These are phyloP conservation scores for Sextonia rubra DNA, from an alignment of 164 flowering plant genomes.

Conservation along the genomic window DNA sequence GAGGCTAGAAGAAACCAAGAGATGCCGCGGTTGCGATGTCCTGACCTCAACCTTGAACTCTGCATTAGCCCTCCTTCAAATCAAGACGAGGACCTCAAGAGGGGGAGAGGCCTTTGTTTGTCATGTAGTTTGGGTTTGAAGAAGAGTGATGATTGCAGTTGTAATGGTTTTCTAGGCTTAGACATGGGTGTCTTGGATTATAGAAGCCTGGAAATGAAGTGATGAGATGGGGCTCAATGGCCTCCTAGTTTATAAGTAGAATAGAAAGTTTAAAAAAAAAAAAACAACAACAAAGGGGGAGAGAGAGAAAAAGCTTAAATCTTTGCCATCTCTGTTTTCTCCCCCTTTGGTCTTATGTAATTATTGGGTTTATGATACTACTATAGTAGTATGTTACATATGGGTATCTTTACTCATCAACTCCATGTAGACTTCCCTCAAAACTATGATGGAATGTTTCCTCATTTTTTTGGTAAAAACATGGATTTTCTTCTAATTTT, in stretches of 20 bases:
- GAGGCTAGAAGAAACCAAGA: constrained; percentile 14
- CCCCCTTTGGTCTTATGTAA: constrained; percentile 17
- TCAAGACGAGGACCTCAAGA: constrained; percentile 29
- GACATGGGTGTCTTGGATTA: constrained; percentile 52
- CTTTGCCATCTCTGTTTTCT: constrained; percentile 15
- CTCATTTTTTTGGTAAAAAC: background rate
- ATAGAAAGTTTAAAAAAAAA: background rate
- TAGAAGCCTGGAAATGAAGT: constrained; percentile 83
- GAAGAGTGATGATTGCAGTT: constrained; percentile 58
- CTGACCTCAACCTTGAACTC: constrained; percentile 81
- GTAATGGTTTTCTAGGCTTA: constrained; percentile 56
- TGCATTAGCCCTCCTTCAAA: constrained; percentile 74
- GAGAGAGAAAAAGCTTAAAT: constrained; percentile 11
- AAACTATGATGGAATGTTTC: constrained; percentile 2
- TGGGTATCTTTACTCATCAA: background rate
- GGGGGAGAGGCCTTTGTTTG: constrained; percentile 46
- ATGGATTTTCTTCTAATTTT: background rate
- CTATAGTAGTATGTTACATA: background rate
- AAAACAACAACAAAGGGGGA: constrained; percentile 2
- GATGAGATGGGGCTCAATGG: constrained; percentile 20
- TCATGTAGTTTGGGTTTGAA: constrained; percentile 67
- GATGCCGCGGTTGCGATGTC: constrained; percentile 30
- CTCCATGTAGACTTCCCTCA: background rate
- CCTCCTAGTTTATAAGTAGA: background rate
- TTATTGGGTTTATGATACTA: constrained; percentile 15